phyloP scores from a whole-genome alignment of 805 yeast genomes.

The Danielia reshetovae region DNA sequence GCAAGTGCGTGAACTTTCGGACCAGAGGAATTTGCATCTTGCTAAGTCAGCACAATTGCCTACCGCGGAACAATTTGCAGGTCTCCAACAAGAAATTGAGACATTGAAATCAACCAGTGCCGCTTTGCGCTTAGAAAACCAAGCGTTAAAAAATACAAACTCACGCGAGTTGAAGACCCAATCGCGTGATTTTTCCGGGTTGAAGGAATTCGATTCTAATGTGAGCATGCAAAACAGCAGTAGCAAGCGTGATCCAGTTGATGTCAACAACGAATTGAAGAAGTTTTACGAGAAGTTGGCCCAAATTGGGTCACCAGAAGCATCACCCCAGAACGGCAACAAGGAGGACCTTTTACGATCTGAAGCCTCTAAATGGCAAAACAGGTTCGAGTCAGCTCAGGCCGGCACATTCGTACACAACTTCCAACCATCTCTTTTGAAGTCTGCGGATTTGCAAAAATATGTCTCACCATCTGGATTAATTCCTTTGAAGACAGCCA shows the following conservation, averaged over 20 bases:
- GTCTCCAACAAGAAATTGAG: slow-evolving; percentile 22
- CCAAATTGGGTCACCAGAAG: slow-evolving; percentile 18
- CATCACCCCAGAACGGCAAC: slow-evolving; percentile 2
- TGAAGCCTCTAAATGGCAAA: slow-evolving; percentile 47
- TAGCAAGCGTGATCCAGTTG: not conserved
- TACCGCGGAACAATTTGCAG: slow-evolving; percentile 3
- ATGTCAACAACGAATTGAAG: slow-evolving; percentile 19
- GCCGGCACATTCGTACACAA: slow-evolving; percentile 23
- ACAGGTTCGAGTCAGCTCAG: slow-evolving; percentile 47
- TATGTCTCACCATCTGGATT: slow-evolving; percentile 39
- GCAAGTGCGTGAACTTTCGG: not conserved
- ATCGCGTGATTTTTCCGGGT: slow-evolving; percentile 1
- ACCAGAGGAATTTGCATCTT: not conserved
- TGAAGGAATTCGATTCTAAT: not conserved
- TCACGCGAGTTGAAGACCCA: slow-evolving; percentile 7
- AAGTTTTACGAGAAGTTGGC: slow-evolving; percentile 26
- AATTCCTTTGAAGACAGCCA: slow-evolving; percentile 42
- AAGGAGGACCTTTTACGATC: slow-evolving; percentile 18
- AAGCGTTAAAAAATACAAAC: slow-evolving; percentile 27
- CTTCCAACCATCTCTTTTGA: slow-evolving; percentile 16
- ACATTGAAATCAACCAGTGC: slow-evolving; percentile 28
- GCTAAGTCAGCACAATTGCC: slow-evolving; percentile 1
- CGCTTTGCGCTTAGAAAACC: slow-evolving; percentile 35
- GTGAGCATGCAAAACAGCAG: not conserved
- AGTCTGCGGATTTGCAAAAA: slow-evolving; percentile 23